Evolutionary conservation across 495 filamentous ascomycete species (phyloP), one percentile per base, ranked within the genome.

Genomic region (Chaetomidium leptoderma): DNA sequence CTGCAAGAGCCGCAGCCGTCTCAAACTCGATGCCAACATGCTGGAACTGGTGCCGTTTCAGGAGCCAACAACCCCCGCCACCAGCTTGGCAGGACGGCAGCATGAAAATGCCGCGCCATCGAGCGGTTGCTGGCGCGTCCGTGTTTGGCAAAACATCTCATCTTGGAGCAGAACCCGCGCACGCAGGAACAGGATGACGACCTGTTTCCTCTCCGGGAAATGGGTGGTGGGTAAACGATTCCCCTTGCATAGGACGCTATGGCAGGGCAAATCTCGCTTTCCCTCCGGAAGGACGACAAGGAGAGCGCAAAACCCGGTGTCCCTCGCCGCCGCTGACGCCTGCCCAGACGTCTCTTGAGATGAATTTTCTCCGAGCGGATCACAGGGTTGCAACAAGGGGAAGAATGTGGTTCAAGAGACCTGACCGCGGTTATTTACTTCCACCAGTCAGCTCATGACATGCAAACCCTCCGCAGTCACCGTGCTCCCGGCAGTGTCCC

Each of bases 11-110:
- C 52, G 17, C 51, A 19, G 10, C 27, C 39, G 19, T 55, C 52
- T 55, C 52, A 55, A 44, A 55, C 52, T 44, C 26, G 6, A 26
- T 17, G 52, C 35, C 33, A 26, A 53, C 51, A 36, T 17, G 42
- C 43, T 54, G 58, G 51, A 55, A 60, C 58, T 45, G 30, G 42
- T 46, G 26, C 33, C 17, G 58, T 60, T 60, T 60, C 58, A 60
- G 47, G 45, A n/a, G n/a, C n/a, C 45, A 33, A 54, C 29, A 17
- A 2, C 19, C 51, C 36, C 36, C 11, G 5, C 17, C 17, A 19
- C 6, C 5, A 10, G n/a, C n/a, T 29, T 21, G 14, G n/a, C 19
- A 36, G 23, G 17, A 19, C n/a, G n/a, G n/a, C 32, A 57, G 55
- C 45, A 36, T 39, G 23, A 30, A n/a, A 4, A 49, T 35, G 26